phyloP scores from a whole-genome alignment of 768 basidiomycete species.

The Cystobasidiopsis lactophilus region DNA sequence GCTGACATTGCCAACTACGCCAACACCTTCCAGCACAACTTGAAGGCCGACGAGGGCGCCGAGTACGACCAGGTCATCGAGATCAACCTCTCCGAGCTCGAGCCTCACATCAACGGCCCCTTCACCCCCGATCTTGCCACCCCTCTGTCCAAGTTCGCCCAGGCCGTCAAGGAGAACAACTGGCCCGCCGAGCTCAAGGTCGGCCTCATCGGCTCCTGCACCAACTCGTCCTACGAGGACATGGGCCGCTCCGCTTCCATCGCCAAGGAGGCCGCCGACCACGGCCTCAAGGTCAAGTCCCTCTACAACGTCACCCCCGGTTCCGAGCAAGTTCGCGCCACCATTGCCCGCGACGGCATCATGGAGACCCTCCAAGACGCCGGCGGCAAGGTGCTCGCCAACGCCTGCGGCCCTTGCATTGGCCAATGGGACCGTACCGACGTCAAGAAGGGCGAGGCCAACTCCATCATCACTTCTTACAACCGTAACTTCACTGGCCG shows the following conservation, averaged over 20 bases:
- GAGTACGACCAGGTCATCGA: conserved; percentile 90
- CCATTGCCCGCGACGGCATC: conserved; percentile 86
- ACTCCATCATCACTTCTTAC: conserved; percentile 99
- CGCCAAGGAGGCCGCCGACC: conserved; percentile 62
- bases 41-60: conserved; percentile 61
- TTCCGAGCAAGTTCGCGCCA: conserved; percentile 93
- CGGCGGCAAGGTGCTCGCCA: conserved; percentile 85
- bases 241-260: conserved; percentile 95
- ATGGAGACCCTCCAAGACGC: conserved; percentile 66
- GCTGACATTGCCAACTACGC: conserved; percentile 68
- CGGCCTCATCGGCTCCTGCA: conserved; percentile 95
- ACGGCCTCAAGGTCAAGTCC: conserved; percentile 73
- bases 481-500: conserved; percentile 99
- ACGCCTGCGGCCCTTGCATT: conserved; percentile 97
- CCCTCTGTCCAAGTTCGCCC: conserved; percentile 84
- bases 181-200: conserved; percentile 97
- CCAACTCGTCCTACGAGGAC: conserved; percentile 99
- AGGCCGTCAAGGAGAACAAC: conserved; percentile 73
- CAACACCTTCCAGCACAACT: conserved; percentile 66
- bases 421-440: conserved; percentile 98
- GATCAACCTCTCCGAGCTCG: conserved; percentile 88
- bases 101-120: conserved; percentile 97
- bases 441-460: conserved; percentile 84
- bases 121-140: conserved; percentile 99
- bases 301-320: conserved; percentile 97